Evolutionary conservation across 345 rosid species (phyloP).

Genomic region (Eucalyptus pumila): DNA sequence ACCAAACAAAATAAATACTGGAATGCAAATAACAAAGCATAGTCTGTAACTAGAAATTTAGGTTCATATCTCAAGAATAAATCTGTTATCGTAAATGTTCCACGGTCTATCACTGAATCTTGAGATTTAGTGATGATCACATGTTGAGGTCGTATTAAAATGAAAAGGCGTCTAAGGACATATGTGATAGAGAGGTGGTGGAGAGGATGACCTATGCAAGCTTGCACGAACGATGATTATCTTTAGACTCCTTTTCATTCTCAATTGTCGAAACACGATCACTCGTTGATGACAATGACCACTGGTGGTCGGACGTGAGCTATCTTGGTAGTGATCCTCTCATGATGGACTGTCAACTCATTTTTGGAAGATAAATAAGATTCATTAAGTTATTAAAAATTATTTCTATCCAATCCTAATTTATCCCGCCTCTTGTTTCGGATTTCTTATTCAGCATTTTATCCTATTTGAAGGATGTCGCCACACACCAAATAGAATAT

Average conservation of each 20-base stretch:
- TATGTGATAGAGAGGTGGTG: slow-evolving; percentile 22
- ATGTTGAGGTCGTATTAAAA: too few species aligned
- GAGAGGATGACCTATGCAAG: slow-evolving; percentile 21
- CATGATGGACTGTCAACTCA: not conserved
- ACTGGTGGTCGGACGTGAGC: not conserved
- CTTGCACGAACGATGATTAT: rapidly evolving
- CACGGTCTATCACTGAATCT: too few species aligned
- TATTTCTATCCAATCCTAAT: not conserved
- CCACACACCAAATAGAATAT: not conserved
- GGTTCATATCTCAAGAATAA: too few species aligned
- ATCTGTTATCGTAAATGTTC: too few species aligned
- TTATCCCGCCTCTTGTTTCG: not conserved
- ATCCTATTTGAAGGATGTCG: not conserved
- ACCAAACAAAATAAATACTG: too few species aligned
- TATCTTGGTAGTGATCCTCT: not conserved
- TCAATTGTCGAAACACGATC: not conserved
- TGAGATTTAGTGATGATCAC: too few species aligned
- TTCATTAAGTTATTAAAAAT: not conserved
- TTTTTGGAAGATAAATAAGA: not conserved
- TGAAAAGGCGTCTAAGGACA: slow-evolving; percentile 10
- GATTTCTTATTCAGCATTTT: not conserved
- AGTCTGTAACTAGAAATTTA: too few species aligned
- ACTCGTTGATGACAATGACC: rapidly evolving
- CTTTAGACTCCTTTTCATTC: not conserved
- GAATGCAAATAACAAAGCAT: too few species aligned